phyloP scores from a whole-genome alignment of 768 basidiomycete species.

The Exidia glandulosa region DNA sequence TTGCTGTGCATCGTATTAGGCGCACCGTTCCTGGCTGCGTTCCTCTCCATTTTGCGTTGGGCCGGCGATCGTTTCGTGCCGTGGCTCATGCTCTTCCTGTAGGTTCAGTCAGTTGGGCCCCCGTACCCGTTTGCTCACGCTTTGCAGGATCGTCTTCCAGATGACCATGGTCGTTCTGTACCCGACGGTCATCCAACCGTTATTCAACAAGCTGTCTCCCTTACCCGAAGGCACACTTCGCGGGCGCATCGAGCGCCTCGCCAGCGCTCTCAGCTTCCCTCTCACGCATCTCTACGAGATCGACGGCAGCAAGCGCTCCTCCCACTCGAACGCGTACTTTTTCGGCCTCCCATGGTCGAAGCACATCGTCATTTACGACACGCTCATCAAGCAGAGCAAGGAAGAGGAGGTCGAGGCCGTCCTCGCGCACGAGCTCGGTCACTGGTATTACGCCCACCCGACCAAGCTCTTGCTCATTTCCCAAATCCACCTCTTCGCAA shows the following conservation, averaged over 20 bases:
- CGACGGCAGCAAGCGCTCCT: constrained; percentile 90
- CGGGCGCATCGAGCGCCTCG: constrained; percentile 63
- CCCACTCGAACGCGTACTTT: constrained; percentile 98
- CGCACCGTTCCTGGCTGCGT: constrained; percentile 74
- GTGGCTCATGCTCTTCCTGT: constrained; percentile 91
- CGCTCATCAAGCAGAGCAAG: constrained; percentile 82
- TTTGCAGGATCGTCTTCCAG: constrained; percentile 64
- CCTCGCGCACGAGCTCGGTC: constrained; percentile 93
- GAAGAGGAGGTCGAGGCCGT: constrained; percentile 95
- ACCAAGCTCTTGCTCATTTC: constrained; percentile 79
- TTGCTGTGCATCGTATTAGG: constrained; percentile 59
- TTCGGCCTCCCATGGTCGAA: constrained; percentile 95
- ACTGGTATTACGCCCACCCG: constrained; percentile 90
- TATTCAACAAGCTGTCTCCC: constrained; percentile 96
- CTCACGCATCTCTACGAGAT: constrained; percentile 93
- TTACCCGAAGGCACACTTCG: constrained; percentile 70
- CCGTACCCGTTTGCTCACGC: neutral
- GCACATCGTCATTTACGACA: constrained; percentile 95
- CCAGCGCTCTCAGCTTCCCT: constrained; percentile 79
- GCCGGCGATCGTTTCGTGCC: constrained; percentile 89
- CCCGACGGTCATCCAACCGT: constrained; percentile 81
- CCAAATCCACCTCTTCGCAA: constrained; percentile 79
- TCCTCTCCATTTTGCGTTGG: constrained; percentile 86
- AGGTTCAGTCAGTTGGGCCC: constrained; percentile 17
- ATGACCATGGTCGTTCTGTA: constrained; percentile 73